Evolutionary conservation across 2,329 filamentous ascomycete genomes (phyloP), one percentile per base, ranked within the genome.

Genomic region (Akanthomyces dipterigenus): DNA sequence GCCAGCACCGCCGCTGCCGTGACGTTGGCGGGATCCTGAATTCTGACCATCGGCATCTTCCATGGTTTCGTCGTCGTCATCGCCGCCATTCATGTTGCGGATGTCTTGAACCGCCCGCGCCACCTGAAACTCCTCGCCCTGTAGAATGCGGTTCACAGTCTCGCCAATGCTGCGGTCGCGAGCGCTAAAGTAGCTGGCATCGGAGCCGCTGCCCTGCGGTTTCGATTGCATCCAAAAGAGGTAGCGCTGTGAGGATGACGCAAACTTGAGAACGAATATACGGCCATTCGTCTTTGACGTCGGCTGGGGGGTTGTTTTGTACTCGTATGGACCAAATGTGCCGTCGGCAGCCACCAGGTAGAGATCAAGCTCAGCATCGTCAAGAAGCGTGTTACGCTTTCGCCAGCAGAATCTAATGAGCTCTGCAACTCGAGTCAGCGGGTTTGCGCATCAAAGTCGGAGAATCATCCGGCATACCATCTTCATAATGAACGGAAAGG

Each of bases 381-480:
- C 84, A 66, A 91, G 76, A 24, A 87, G 80, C 62, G 85, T 84
- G 67, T 81, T 83, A 67, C 95, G 88, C 70, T 90, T 87, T 66
- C 93, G 89, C 96, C 96, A 99, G 84, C 93, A 97, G 78, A 99
- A 96, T 79, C 97, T 93, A 64, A 96, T 82, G 63, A 99, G 84
- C 57, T 97, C 89, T 92, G 66, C 48, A 31, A 18, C 28, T 18
- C 12, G 28, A 59, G 53, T 64, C 20, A 63, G 45, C 24, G 18
- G 18, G 45, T 16, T 16, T 51, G 54, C 20, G n/a, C 36, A 38
- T 26, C 22, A 50, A 14, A 26, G 16, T 7, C n/a, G 4, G 4
- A 46, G 6, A 16, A 6, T 5, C 22, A 5, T 20, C 9, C 2
- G 12, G 28, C 75, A 62, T 71, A 88, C 88, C 93, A 87, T 97